These are phyloP conservation scores for Pontederia paniculata DNA, from an alignment of 176 grass and related monocot species.

Conservation along the genomic window DNA sequence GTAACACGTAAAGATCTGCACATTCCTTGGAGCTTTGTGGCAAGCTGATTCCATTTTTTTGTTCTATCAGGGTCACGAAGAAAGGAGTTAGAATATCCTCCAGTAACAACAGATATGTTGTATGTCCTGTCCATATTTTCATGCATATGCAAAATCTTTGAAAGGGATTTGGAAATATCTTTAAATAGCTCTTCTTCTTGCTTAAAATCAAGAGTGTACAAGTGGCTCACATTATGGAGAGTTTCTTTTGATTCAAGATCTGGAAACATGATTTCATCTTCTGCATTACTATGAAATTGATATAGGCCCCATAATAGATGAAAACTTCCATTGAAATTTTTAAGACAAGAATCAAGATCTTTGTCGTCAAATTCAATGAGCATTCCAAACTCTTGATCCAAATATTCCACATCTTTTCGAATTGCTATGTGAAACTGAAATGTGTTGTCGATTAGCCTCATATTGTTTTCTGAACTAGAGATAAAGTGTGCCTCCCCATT, in stretches of 20 bases:
- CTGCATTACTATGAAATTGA: slow-evolving; percentile 85
- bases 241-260: slow-evolving; percentile 80
- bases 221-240: slow-evolving; percentile 84
- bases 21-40: slow-evolving; percentile 79
- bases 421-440: slow-evolving; percentile 96
- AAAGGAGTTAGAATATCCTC: slow-evolving; percentile 17
- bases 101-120: slow-evolving; percentile 12
- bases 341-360: slow-evolving; percentile 47
- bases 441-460: slow-evolving; percentile 71
- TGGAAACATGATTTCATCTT: slow-evolving; percentile 87
- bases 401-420: slow-evolving; percentile 77
- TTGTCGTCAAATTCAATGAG: slow-evolving; percentile 62
- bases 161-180: slow-evolving; percentile 55
- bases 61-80: slow-evolving; percentile 32
- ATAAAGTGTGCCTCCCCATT: slow-evolving; percentile 38
- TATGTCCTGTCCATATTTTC: slow-evolving; percentile 26
- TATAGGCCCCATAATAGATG: slow-evolving; percentile 86
- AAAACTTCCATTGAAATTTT: slow-evolving; percentile 75
- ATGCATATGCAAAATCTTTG: slow-evolving; percentile 39
- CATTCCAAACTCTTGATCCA: slow-evolving; percentile 71
- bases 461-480: slow-evolving; percentile 34
- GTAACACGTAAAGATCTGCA: slow-evolving; percentile 79
- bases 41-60: slow-evolving; percentile 56
- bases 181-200: slow-evolving; percentile 77
- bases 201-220: slow-evolving; percentile 84